Percentiles rank a stretch among this genome's conserved stretches.
phyloP scores from a whole-genome alignment of 139 green algal species.

The Coccomyxa sp. region DNA sequence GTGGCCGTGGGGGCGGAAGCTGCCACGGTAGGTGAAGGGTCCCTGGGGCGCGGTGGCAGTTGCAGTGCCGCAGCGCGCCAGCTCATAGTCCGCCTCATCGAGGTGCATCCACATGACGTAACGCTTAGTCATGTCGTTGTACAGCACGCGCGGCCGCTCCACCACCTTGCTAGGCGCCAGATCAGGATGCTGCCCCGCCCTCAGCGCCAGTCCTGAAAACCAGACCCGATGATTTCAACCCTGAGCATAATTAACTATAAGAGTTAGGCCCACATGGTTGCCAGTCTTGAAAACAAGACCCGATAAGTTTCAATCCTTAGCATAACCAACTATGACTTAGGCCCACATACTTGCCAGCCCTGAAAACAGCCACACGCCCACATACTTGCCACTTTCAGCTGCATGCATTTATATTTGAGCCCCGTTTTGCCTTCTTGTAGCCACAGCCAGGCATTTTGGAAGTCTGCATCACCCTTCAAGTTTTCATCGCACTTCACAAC shows the following conservation, averaged over 20 bases:
- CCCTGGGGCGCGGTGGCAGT: conserved; percentile 14
- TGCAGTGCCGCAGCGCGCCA: conserved; percentile 31
- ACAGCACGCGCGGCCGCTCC: conserved; percentile 32
- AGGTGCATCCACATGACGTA: conserved; percentile 55
- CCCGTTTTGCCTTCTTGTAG: too few species aligned
- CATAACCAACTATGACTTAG: too few species aligned
- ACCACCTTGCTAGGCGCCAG: conserved; percentile 28
- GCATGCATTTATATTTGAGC: too few species aligned
- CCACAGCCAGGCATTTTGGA: too few species aligned
- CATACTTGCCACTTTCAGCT: too few species aligned
- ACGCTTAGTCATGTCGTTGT: neutral
- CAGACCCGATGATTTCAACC: neutral
- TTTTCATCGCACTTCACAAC: too few species aligned
- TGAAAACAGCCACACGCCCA: too few species aligned
- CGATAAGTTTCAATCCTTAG: too few species aligned
- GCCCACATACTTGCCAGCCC: too few species aligned
- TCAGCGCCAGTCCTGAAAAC: conserved; percentile 25
- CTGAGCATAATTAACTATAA: neutral
- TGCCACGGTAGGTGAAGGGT: conserved; percentile 39
- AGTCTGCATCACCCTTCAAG: too few species aligned
- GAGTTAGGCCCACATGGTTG: too few species aligned
- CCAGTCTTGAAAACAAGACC: too few species aligned
- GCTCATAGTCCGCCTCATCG: conserved; percentile 36
- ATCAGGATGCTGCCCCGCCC: conserved; percentile 22
- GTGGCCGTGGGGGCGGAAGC: conserved; percentile 27